Conservation (phyloP, 2,329 filamentous ascomycete species). For the Pseudogymnoascus sp. region DNA sequence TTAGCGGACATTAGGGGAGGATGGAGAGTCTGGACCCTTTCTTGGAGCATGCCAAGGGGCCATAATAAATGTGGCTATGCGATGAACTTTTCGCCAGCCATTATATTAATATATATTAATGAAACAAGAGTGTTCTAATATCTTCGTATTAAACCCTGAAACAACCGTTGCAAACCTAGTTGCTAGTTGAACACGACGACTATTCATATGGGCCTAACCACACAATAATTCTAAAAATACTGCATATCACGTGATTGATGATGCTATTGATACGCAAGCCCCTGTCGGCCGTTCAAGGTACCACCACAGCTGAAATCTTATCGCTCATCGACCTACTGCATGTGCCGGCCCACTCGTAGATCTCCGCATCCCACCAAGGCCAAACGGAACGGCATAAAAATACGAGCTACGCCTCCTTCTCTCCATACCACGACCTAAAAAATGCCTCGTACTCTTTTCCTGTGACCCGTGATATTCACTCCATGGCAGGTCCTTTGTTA, state of each 20-base stretch:
- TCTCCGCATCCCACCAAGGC: constrained; percentile 3
- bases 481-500: background rate
- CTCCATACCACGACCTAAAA: background rate
- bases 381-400: constrained; percentile 2
- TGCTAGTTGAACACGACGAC: background rate
- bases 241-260: background rate
- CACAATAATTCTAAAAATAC: background rate
- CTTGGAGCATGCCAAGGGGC: background rate
- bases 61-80: background rate
- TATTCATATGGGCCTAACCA: background rate
- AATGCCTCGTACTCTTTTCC: background rate
- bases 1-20: background rate
- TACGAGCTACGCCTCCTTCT: constrained; percentile 4
- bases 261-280: background rate
- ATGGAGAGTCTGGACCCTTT: background rate
- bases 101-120: background rate
- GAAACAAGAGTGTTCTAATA: background rate
- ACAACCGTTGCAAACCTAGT: background rate
- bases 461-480: background rate
- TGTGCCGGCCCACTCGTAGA: background rate
- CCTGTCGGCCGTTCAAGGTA: constrained; percentile 1
- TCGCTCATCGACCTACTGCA: constrained; percentile 1
- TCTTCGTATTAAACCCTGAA: background rate
- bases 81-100: background rate
- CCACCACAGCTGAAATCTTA: constrained; percentile 2